A percentile compares a stretch with the other conserved stretches of the same genome.
These are phyloP conservation scores for Candida ponderosae DNA, from an alignment of 805 yeast species.

Conservation along the genomic window DNA sequence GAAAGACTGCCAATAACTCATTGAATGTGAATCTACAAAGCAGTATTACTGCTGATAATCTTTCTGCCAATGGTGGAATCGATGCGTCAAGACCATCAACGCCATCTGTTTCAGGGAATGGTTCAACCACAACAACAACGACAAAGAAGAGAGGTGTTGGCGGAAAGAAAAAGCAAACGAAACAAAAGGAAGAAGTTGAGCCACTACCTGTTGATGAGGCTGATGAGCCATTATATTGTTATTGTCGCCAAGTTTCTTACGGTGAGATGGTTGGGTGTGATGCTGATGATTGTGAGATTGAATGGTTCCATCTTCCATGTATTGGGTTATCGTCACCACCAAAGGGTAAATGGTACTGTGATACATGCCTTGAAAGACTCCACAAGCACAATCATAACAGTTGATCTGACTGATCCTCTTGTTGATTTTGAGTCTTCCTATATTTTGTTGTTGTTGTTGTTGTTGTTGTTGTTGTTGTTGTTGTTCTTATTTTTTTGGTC, in stretches of 20 bases:
- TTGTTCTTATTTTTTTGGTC: too few relatives aligned
- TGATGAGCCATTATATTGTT: constrained; percentile 84
- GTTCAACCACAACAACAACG: background rate
- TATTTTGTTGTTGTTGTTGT: background rate
- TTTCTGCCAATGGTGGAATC: constrained; percentile 4
- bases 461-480: too few relatives aligned
- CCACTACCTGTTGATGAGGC: constrained; percentile 12
- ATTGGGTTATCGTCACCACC: constrained; percentile 83
- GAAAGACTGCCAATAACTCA: constrained; percentile 12
- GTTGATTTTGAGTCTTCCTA: background rate
- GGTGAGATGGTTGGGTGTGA: constrained; percentile 99
- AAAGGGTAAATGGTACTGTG: constrained; percentile 78
- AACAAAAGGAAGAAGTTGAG: constrained; percentile 1
- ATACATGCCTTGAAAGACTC: constrained; percentile 40
- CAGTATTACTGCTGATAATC: constrained; percentile 5
- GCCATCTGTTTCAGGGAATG: constrained; percentile 4
- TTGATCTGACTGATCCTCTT: background rate
- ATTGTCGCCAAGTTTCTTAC: constrained; percentile 93
- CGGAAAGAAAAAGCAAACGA: constrained; percentile 2
- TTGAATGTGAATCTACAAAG: constrained; percentile 2
- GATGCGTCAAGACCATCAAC: constrained; percentile 14
- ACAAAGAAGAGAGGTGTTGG: constrained; percentile 11
- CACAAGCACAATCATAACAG: constrained; percentile 27
- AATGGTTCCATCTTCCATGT: constrained; percentile 95
- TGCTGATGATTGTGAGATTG: constrained; percentile 84